These are phyloP conservation scores for Goffeauzyma gilvescens DNA, from an alignment of 768 basidiomycete species.

Conservation along the genomic window DNA sequence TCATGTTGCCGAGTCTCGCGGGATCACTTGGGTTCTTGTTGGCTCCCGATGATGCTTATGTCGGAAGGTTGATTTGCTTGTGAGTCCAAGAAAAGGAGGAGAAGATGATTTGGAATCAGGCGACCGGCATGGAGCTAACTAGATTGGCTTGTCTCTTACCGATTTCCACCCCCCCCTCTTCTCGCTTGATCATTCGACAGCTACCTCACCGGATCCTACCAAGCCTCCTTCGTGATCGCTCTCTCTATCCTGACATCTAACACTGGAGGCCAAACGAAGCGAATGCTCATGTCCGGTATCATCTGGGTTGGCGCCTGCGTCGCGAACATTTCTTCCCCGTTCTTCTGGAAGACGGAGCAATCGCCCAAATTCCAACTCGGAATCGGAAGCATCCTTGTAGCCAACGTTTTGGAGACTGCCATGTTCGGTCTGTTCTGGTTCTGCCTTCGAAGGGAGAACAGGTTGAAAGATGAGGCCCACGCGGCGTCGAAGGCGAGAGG, in stretches of 20 bases:
- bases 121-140: too few species aligned
- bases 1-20: conserved; percentile 30
- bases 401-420: conserved; percentile 21
- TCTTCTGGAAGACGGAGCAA: conserved; percentile 12
- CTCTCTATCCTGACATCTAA: conserved; percentile 34
- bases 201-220: conserved; percentile 30
- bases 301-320: conserved; percentile 25
- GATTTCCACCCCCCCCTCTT: neutral
- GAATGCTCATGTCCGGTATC: conserved; percentile 26
- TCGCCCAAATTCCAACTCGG: conserved; percentile 29
- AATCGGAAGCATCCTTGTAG: conserved; percentile 27
- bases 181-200: neutral
- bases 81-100: conserved; percentile 6
- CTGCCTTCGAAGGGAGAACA: conserved; percentile 25
- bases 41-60: conserved; percentile 26
- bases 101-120: neutral
- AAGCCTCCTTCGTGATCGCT: conserved; percentile 27
- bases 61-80: conserved; percentile 30
- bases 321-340: conserved; percentile 4
- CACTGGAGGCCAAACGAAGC: conserved; percentile 34
- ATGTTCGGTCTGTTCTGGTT: conserved; percentile 21
- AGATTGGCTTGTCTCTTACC: neutral
- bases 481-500: conserved; percentile 1
- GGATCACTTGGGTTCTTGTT: conserved; percentile 31
- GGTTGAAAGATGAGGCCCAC: conserved; percentile 14